A percentile compares a stretch with the other conserved stretches of the same genome.
phyloP scores from a whole-genome alignment of 2,329 filamentous ascomycete species.

The Xylariaceae sp. region DNA sequence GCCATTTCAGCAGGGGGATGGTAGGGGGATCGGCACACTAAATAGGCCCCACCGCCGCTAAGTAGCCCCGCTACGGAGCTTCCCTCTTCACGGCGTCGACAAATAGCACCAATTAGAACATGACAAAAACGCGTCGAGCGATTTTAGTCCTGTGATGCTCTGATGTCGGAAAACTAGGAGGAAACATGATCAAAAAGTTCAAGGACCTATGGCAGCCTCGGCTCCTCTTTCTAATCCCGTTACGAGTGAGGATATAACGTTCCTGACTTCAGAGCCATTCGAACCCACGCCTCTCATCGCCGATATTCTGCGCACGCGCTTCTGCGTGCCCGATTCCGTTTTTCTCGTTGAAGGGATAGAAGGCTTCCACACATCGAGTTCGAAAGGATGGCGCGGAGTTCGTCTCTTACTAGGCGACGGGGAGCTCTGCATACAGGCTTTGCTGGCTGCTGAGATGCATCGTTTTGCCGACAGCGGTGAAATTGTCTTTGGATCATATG shows the following conservation, averaged over 20 bases:
- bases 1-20: no score
- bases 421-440: slow-evolving; percentile 50
- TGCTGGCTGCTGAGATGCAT: slow-evolving; percentile 45
- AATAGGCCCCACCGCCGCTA: no score
- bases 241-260: slow-evolving; percentile 26
- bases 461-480: slow-evolving; percentile 43
- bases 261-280: slow-evolving; percentile 27
- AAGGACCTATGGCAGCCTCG: slow-evolving; percentile 25
- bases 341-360: slow-evolving; percentile 49
- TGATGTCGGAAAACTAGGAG: slow-evolving; percentile 5
- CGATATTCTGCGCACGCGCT: slow-evolving; percentile 46
- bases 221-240: slow-evolving; percentile 11
- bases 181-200: slow-evolving; percentile 19
- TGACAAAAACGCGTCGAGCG: no score
- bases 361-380: slow-evolving; percentile 31
- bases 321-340: slow-evolving; percentile 44
- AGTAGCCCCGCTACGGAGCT: no score
- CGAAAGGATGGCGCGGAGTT: slow-evolving; percentile 40
- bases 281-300: slow-evolving; percentile 40
- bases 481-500: slow-evolving; percentile 46
- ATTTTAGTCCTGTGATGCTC: background rate
- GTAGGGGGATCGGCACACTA: no score
- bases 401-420: slow-evolving; percentile 51
- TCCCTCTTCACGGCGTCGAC: no score
- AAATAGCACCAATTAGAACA: no score